These are phyloP conservation scores for Vanrija sp. DNA, from an alignment of 1,284 basidiomycete species.

Conservation along the genomic window DNA sequence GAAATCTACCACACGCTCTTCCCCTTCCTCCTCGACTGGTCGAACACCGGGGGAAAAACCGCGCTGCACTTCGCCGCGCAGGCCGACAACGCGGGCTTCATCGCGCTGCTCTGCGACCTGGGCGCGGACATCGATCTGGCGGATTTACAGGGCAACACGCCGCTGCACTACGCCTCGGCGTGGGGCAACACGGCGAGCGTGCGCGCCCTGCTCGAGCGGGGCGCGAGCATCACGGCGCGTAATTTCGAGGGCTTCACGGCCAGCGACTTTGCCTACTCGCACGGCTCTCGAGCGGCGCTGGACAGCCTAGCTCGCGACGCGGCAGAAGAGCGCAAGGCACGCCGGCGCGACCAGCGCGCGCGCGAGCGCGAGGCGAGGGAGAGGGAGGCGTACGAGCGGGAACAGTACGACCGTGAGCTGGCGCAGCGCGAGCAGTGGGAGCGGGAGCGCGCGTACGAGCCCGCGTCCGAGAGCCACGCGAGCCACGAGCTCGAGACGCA, in stretches of 20 bases:
- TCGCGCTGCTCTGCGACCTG: constrained; percentile 66
- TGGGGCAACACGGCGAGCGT: constrained; percentile 60
- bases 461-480: neutral
- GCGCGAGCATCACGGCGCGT: constrained; percentile 71
- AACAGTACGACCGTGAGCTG: neutral
- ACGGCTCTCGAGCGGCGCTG: constrained; percentile 23
- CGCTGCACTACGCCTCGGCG: constrained; percentile 66
- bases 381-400: constrained; percentile 2
- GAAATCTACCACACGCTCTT: constrained; percentile 38
- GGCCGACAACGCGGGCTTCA: constrained; percentile 83
- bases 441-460: neutral
- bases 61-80: constrained; percentile 82
- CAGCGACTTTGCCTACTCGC: constrained; percentile 85
- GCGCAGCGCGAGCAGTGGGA: neutral
- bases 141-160: constrained; percentile 76
- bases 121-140: constrained; percentile 82
- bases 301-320: constrained; percentile 31
- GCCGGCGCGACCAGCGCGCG: constrained; percentile 12
- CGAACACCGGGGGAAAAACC: constrained; percentile 80
- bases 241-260: constrained; percentile 90
- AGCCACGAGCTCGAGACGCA: neutral
- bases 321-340: constrained; percentile 20
- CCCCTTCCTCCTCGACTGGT: constrained; percentile 81
- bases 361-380: constrained; percentile 7
- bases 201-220: constrained; percentile 79